Conservation (phyloP, 2,329 filamentous ascomycete species). For the Cryphonectria naterciae region DNA sequence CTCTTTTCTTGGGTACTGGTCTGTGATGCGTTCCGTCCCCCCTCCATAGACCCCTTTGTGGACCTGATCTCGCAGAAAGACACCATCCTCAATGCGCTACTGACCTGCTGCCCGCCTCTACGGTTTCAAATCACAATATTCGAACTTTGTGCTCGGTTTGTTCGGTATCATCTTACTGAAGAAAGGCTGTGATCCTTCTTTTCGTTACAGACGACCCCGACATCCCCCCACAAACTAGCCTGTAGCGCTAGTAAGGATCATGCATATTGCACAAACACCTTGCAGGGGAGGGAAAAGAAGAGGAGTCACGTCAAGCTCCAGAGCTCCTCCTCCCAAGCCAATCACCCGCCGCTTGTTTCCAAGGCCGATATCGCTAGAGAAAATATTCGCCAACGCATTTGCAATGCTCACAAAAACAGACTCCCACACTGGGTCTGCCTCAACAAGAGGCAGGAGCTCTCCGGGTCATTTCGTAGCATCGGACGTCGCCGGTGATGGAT, state of each 20-base stretch:
- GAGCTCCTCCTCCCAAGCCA: conserved; percentile 14
- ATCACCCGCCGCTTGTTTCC: conserved; percentile 18
- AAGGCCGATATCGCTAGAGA: conserved; percentile 19
- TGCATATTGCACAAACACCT: conserved; percentile 18
- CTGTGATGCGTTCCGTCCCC: background rate
- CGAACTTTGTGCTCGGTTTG: background rate
- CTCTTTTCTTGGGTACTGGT: background rate
- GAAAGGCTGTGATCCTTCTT: conserved; percentile 7
- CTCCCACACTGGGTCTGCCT: background rate
- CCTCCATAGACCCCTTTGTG: background rate
- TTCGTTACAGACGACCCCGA: conserved; percentile 1
- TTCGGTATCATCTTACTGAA: conserved; percentile 1
- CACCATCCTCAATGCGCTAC: background rate
- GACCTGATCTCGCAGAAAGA: background rate
- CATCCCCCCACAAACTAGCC: conserved; percentile 23
- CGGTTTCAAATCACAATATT: background rate
- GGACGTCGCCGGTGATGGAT: background rate
- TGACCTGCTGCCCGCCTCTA: background rate
- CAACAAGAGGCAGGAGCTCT: background rate
- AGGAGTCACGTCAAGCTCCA: conserved; percentile 10
- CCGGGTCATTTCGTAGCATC: background rate
- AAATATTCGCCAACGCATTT: conserved; percentile 2
- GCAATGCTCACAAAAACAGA: conserved; percentile 13
- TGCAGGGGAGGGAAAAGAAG: conserved; percentile 10
- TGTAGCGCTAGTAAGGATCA: conserved; percentile 20